Evolutionary conservation across 73 alveolate genomes (phyloP).

Genomic region (Tetrahymena thermophila): DNA sequence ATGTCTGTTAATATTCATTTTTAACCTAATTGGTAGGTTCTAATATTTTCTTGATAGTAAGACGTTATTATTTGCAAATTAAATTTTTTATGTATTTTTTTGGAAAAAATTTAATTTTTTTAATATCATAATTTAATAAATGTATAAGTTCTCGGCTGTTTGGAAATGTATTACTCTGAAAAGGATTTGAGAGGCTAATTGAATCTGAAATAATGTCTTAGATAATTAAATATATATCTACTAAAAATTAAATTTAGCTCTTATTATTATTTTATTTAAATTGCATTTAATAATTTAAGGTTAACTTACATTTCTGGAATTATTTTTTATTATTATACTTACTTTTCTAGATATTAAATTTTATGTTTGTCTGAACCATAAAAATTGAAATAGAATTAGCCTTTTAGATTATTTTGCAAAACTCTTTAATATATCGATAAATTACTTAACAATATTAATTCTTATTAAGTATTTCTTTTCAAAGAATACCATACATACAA

Average conservation of each 20-base stretch:
- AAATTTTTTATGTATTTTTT: no score
- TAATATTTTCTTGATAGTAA: background rate
- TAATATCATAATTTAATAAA: background rate
- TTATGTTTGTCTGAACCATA: background rate
- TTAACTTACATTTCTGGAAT: background rate
- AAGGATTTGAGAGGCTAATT: background rate
- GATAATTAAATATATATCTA: background rate
- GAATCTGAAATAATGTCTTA: background rate
- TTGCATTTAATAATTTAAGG: no score
- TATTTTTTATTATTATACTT: background rate
- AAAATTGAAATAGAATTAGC: no score
- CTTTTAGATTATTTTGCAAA: background rate
- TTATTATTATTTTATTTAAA: no score
- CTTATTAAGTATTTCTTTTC: background rate
- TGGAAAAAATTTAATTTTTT: background rate
- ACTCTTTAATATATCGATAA: background rate
- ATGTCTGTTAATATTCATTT: background rate
- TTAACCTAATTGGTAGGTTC: background rate
- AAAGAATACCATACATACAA: background rate
- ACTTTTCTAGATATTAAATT: background rate
- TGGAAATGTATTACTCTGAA: background rate
- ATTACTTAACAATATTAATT: background rate
- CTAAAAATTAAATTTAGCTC: background rate
- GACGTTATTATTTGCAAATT: background rate
- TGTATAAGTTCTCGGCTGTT: background rate